Percentiles rank a stretch among this genome's conserved stretches.
phyloP scores from a whole-genome alignment of 2,329 filamentous ascomycete genomes.

The Alternaria sp. region DNA sequence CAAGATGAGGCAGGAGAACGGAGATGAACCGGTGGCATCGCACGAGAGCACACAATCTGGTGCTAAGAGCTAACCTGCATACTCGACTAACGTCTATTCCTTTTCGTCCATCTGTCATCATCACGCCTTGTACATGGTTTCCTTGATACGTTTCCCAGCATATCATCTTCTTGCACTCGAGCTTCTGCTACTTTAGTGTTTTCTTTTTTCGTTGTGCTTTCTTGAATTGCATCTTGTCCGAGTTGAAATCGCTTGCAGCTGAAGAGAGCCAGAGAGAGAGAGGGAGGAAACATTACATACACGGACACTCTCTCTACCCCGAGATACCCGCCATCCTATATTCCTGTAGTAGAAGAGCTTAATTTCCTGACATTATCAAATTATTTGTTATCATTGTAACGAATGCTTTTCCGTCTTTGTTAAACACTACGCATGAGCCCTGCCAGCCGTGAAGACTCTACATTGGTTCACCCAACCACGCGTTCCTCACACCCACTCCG shows the following conservation, averaged over 20 bases:
- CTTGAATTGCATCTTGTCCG: neutral
- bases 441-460: neutral
- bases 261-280: neutral
- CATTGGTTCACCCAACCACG: neutral
- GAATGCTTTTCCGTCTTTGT: neutral
- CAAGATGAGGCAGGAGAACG: neutral
- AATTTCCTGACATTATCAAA: neutral
- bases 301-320: neutral
- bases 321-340: neutral
- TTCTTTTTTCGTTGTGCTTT: neutral
- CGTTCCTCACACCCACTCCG: conserved; percentile 21
- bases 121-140: neutral
- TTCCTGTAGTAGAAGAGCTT: neutral
- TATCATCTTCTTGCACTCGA: neutral
- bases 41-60: neutral
- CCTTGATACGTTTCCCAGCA: neutral
- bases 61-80: conserved; percentile 2
- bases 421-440: neutral
- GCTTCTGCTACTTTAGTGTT: neutral
- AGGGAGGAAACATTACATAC: neutral
- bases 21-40: neutral
- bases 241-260: neutral
- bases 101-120: neutral
- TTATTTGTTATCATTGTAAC: neutral
- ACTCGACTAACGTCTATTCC: neutral